A percentile compares a stretch with the other conserved stretches of the same genome.
Conservation (phyloP, 106 monocot species). For the Narthecium ossifragum region DNA sequence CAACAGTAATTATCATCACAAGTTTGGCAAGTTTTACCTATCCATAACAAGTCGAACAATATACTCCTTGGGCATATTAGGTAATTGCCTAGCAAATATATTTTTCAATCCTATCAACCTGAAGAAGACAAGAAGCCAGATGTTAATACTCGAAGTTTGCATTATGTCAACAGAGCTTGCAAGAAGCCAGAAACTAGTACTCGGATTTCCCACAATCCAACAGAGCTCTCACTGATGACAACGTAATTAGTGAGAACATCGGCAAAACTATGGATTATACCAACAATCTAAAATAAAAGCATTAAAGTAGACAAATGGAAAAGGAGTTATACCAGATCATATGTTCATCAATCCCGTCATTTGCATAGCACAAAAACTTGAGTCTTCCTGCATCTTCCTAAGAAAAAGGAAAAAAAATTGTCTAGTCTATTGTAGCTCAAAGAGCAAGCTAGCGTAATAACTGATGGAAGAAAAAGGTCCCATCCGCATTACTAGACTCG, state of each 20-base stretch:
- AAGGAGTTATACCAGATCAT: slow-evolving; percentile 83
- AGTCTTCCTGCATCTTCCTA: slow-evolving; percentile 91
- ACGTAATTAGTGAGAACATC: too few relatives aligned
- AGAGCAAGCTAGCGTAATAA: not conserved
- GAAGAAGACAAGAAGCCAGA: slow-evolving; percentile 1
- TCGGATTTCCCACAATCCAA: too few relatives aligned
- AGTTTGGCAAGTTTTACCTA: too few relatives aligned
- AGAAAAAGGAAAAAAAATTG: slow-evolving; percentile 1
- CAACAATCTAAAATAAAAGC: too few relatives aligned
- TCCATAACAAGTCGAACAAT: slow-evolving; percentile 99
- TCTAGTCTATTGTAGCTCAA: not conserved
- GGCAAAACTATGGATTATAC: too few relatives aligned
- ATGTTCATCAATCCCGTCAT: slow-evolving; percentile 96
- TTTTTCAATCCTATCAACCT: slow-evolving; percentile 99
- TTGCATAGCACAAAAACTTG: slow-evolving; percentile 82
- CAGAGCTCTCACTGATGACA: too few relatives aligned
- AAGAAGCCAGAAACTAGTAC: too few relatives aligned
- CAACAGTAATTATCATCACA: too few relatives aligned
- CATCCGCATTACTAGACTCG: too few relatives aligned
- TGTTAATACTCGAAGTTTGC: not conserved
- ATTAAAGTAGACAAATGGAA: not conserved
- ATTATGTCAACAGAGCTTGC: not conserved
- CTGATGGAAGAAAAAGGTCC: too few relatives aligned
- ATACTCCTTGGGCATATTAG: slow-evolving; percentile 99
- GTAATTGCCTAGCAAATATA: slow-evolving; percentile 95